Percentiles rank a stretch among this genome's conserved stretches.
Conservation (phyloP, 2,329 filamentous ascomycete species). For the Stachybotrys chlorohalonatus region DNA sequence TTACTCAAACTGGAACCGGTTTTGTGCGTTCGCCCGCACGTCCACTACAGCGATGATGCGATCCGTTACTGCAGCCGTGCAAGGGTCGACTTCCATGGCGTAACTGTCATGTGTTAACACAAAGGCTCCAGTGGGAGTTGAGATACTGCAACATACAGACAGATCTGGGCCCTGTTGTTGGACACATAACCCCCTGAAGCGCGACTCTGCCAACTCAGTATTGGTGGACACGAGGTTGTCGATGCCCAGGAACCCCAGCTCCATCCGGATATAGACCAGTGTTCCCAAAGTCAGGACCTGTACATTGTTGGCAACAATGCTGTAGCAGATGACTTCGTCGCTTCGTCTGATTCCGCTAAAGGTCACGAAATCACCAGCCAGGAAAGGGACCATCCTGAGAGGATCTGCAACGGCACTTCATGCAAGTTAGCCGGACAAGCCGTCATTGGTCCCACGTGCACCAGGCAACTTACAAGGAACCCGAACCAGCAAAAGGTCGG, state of each 20-base stretch:
- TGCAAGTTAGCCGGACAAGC: not conserved
- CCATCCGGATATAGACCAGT: slow-evolving; percentile 24
- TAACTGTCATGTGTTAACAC: slow-evolving; percentile 3
- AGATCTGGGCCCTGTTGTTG: slow-evolving; percentile 20
- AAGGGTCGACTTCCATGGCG: slow-evolving; percentile 26
- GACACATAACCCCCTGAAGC: slow-evolving; percentile 16
- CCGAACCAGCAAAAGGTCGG: slow-evolving; percentile 20
- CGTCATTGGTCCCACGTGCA: not conserved
- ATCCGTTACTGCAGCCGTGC: slow-evolving; percentile 22
- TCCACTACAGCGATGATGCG: slow-evolving; percentile 22
- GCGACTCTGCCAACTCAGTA: slow-evolving; percentile 24
- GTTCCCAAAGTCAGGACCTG: slow-evolving; percentile 22
- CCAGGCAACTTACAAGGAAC: slow-evolving; percentile 16
- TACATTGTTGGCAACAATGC: slow-evolving; percentile 25
- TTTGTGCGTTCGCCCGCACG: slow-evolving; percentile 21
- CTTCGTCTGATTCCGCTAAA: slow-evolving; percentile 21
- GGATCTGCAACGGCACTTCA: slow-evolving; percentile 22
- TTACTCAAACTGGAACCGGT: slow-evolving; percentile 21
- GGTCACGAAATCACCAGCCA: slow-evolving; percentile 25
- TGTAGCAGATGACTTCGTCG: slow-evolving; percentile 22
- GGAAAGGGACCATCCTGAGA: slow-evolving; percentile 25
- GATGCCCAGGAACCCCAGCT: slow-evolving; percentile 23
- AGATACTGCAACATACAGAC: slow-evolving; percentile 6
- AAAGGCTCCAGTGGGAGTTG: not conserved
- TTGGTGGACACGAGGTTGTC: slow-evolving; percentile 21